These are phyloP conservation scores for Suhomyces sp. DNA, from an alignment of 805 yeast species.

Conservation along the genomic window DNA sequence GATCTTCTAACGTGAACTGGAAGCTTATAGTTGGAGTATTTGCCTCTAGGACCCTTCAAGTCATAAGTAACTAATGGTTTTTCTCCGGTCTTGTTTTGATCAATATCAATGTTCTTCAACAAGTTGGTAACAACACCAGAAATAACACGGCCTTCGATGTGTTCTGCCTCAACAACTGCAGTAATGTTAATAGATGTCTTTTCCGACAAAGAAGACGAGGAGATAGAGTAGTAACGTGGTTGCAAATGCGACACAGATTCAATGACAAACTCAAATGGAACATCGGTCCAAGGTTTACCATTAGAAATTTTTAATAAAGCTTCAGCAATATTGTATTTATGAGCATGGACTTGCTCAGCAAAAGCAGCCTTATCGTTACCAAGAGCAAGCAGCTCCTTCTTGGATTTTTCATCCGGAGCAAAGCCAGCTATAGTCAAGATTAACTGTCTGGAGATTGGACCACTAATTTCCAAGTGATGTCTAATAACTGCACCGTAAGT, in stretches of 20 bases:
- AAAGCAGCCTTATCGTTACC: conserved; percentile 70
- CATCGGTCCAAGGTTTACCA: conserved; percentile 66
- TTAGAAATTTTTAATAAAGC: conserved; percentile 60
- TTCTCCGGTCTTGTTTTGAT: conserved; percentile 44
- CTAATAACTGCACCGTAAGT: conserved; percentile 86
- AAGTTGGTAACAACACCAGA: conserved; percentile 92
- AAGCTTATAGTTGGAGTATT: conserved; percentile 53
- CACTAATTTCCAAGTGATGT: conserved; percentile 86
- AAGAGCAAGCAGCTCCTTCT: conserved; percentile 48
- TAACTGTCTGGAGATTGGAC: conserved; percentile 89
- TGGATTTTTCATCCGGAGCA: conserved; percentile 68
- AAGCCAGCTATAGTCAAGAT: conserved; percentile 71
- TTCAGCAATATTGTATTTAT: conserved; percentile 73
- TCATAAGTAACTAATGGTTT: conserved; percentile 60
- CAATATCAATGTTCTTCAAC: conserved; percentile 65
- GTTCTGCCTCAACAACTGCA: conserved; percentile 82
- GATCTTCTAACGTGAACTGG: conserved; percentile 96
- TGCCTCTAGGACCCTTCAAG: conserved; percentile 79
- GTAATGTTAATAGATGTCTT: conserved; percentile 78
- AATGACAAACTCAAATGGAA: conserved; percentile 82
- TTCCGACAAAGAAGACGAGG: conserved; percentile 80
- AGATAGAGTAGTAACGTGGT: conserved; percentile 95
- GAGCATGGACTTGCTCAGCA: conserved; percentile 59
- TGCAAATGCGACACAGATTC: conserved; percentile 81
- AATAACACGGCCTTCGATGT: conserved; percentile 31